These are phyloP conservation scores for Bacterosira constricta DNA, from an alignment of 108 stramenopile genomes.

Conservation along the genomic window DNA sequence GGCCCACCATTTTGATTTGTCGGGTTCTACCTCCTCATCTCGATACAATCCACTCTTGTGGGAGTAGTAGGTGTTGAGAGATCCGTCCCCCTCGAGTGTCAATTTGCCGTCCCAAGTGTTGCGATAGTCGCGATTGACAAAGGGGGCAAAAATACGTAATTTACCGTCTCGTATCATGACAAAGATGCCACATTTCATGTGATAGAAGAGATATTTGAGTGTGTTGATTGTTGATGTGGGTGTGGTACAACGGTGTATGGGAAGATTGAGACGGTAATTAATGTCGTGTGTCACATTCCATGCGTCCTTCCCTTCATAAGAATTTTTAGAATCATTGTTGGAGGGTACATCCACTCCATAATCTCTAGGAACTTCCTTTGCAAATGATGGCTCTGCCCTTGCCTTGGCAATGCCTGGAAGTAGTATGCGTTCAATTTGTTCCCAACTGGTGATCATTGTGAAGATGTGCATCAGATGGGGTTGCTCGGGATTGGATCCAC, in stretches of 20 bases:
- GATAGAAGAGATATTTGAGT: constrained; percentile 95
- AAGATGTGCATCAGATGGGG: constrained; percentile 87
- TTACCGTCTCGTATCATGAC: constrained; percentile 92
- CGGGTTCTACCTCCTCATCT: constrained; percentile 91
- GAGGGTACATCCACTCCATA: constrained; percentile 51
- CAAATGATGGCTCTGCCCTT: constrained; percentile 68
- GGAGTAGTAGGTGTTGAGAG: constrained; percentile 85
- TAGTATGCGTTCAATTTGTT: constrained; percentile 78
- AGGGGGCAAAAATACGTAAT: constrained; percentile 93
- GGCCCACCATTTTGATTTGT: constrained; percentile 97
- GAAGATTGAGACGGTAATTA: constrained; percentile 80
- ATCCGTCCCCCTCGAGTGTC: constrained; percentile 78
- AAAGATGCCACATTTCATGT: constrained; percentile 99
- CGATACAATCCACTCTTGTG: constrained; percentile 85
- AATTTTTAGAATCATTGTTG: constrained; percentile 47
- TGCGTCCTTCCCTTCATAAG: constrained; percentile 70
- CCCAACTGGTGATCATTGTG: constrained; percentile 85
- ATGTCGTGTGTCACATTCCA: constrained; percentile 61
- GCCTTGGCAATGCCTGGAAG: constrained; percentile 80
- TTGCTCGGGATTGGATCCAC: constrained; percentile 84
- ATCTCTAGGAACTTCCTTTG: constrained; percentile 54
- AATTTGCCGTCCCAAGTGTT: constrained; percentile 90
- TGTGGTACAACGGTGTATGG: constrained; percentile 85
- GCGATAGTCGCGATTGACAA: constrained; percentile 90
- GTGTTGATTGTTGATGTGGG: constrained; percentile 80